Evolutionary conservation across 2,329 filamentous ascomycete species (phyloP).

Genomic region (Penicillium sp.): DNA sequence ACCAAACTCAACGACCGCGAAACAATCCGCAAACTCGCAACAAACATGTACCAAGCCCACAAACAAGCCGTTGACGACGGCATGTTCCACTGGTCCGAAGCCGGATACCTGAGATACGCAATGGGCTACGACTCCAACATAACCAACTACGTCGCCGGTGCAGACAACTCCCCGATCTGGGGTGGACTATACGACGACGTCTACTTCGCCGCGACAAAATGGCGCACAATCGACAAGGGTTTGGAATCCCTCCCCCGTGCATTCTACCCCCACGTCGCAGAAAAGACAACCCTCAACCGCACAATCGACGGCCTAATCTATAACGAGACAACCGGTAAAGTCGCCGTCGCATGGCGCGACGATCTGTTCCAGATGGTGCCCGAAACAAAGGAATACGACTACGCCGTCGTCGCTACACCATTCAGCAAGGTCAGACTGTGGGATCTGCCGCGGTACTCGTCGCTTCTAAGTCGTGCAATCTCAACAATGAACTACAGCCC

Average conservation of each 20-base stretch:
- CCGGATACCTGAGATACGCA: constrained; percentile 60
- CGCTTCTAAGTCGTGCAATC: constrained; percentile 51
- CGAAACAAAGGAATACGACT: constrained; percentile 59
- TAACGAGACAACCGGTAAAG: constrained; percentile 50
- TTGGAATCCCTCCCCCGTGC: constrained; percentile 59
- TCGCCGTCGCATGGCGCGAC: constrained; percentile 58
- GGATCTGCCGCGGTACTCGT: constrained; percentile 56
- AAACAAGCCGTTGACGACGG: constrained; percentile 54
- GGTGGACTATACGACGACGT: constrained; percentile 55
- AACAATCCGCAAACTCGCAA: constrained; percentile 31
- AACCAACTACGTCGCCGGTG: constrained; percentile 53
- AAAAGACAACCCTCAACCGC: constrained; percentile 56
- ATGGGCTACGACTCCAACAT: constrained; percentile 55
- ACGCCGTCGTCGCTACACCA: constrained; percentile 63
- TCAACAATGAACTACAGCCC: constrained; percentile 50
- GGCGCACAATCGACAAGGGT: constrained; percentile 64
- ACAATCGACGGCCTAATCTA: constrained; percentile 58
- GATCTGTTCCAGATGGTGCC: constrained; percentile 40
- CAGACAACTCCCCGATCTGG: constrained; percentile 48
- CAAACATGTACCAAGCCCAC: constrained; percentile 50
- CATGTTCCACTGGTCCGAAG: constrained; percentile 64
- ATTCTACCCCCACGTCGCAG: constrained; percentile 61
- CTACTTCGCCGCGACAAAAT: constrained; percentile 60
- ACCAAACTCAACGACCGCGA: constrained; percentile 23
- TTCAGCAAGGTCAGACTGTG: constrained; percentile 64